phyloP scores from a whole-genome alignment of 2,329 filamentous ascomycete species.

The Penicillium oxalicum region DNA sequence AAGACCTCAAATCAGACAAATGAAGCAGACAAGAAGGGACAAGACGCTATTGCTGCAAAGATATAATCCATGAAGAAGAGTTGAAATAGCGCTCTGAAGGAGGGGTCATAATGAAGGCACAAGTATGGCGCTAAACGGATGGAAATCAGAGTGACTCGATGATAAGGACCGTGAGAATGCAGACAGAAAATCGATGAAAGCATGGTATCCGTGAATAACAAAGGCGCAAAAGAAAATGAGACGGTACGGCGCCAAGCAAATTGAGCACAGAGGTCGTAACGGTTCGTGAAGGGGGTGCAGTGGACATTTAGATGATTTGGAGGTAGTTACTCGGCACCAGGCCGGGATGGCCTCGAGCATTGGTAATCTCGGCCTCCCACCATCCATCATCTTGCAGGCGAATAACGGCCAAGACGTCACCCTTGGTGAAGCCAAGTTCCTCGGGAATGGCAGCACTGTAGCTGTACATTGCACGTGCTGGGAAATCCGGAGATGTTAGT shows the following conservation, averaged over 20 bases:
- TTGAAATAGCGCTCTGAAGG: constrained; percentile 9
- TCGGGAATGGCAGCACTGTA: constrained; percentile 94
- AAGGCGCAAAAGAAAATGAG: constrained; percentile 8
- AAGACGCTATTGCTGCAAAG: constrained; percentile 13
- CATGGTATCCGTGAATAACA: constrained; percentile 19
- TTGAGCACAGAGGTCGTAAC: constrained; percentile 17
- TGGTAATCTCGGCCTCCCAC: constrained; percentile 95
- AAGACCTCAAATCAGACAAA: constrained; percentile 1
- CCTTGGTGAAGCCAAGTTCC: constrained; percentile 86
- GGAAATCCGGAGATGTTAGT: constrained; percentile 15
- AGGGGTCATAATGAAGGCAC: constrained; percentile 5
- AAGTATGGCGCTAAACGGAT: constrained; percentile 5
- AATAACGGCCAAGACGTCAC: constrained; percentile 81
- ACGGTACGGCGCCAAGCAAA: constrained; percentile 16
- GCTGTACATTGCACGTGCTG: constrained; percentile 88
- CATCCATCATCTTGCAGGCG: constrained; percentile 94
- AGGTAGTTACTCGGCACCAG: constrained; percentile 64
- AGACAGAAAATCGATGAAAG: constrained; percentile 12
- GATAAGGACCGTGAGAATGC: constrained; percentile 19
- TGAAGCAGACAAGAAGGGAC: constrained; percentile 5
- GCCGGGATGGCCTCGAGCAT: constrained; percentile 44
- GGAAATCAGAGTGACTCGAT: constrained; percentile 4
- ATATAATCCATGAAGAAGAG: constrained; percentile 5
- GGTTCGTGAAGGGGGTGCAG: constrained; percentile 20
- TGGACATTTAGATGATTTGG: constrained; percentile 47